Evolutionary conservation across 495 filamentous ascomycete genomes (phyloP), one percentile per base, ranked within the genome.

Genomic region (Hyphodiscus hymeniophilus): DNA sequence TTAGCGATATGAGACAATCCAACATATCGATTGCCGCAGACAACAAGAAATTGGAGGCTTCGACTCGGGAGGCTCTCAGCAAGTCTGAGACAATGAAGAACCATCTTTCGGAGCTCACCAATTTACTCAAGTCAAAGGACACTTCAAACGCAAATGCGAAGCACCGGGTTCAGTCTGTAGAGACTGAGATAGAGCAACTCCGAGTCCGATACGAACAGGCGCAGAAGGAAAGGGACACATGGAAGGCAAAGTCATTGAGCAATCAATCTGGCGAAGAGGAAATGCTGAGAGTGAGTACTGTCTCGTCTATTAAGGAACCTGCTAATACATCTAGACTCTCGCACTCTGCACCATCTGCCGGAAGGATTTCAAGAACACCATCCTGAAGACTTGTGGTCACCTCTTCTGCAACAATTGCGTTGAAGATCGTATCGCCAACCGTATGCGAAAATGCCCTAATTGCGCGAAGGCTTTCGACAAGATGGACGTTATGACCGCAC

Each of bases 351-450:
- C 85, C 2, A 85, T 96, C 16, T 98, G 92, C 66, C 81, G 83
- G 52, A 79, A 72, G 44, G 86, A 90, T 45, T 92, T 95, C 73
- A 96, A 96, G 67, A 85, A 97, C 62, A 94, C 89, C 1, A 82
- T 82, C 15, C 75, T 98, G 56, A 89, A 89, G 61, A 87, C 84
- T 12, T 98, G 92, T 63, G 92, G 92, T n/a, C 92, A 98, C 66
- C 80, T 94, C 17, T 95, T 97, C 65, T 98, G 92, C 77, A 80
- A 76, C 56, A 76, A 80, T 21, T 98, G 92, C 60, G 82, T 94
- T 21, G 87, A 94, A 44, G 82, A 90, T 58, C 82, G 89, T 42
- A 79, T 94, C 42, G 72, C 75, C 7, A 92, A 90, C 49, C 85
- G 92, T 28, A 89, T 87, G 61, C 79, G 92, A 48, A 97, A 97